Conservation (phyloP, 2,329 filamentous ascomycete genomes). For the Colletotrichum nymphaeae region DNA sequence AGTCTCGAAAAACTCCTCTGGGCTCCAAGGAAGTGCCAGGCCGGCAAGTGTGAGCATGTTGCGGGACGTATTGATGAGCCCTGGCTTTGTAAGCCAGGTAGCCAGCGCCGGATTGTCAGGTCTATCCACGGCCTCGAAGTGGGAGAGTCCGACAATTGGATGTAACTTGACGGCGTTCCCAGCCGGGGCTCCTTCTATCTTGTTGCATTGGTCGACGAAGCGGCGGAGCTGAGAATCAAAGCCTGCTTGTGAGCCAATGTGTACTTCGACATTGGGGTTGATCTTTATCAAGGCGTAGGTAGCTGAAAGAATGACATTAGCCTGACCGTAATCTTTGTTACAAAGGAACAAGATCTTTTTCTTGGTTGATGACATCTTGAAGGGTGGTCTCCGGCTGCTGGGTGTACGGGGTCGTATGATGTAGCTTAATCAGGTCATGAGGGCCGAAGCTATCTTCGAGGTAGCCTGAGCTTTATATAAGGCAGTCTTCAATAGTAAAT, state of each 20-base stretch:
- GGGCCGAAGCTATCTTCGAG: no score
- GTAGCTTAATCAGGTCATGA: not conserved
- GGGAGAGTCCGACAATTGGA: not conserved
- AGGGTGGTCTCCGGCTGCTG: not conserved
- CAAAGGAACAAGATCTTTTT: conserved; percentile 53
- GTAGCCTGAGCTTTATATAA: no score
- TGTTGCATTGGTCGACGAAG: conserved; percentile 42
- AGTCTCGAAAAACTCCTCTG: not conserved
- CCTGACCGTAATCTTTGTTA: conserved; percentile 58
- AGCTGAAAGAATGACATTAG: conserved; percentile 58
- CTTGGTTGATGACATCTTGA: not conserved
- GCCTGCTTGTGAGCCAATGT: conserved; percentile 50
- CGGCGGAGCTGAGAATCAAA: not conserved
- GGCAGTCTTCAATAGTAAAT: no score
- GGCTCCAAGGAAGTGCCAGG: not conserved
- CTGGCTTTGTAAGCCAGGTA: not conserved
- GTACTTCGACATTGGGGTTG: conserved; percentile 50
- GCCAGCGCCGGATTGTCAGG: not conserved
- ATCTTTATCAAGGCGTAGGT: conserved; percentile 50
- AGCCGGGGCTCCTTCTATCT: not conserved
- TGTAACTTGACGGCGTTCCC: not conserved
- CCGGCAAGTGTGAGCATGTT: not conserved
- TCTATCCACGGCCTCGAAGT: not conserved
- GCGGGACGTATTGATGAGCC: conserved; percentile 1
- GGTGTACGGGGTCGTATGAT: not conserved